phyloP scores from a whole-genome alignment of 2,329 filamentous ascomycete genomes.

The Akanthomyces uredinophilus region DNA sequence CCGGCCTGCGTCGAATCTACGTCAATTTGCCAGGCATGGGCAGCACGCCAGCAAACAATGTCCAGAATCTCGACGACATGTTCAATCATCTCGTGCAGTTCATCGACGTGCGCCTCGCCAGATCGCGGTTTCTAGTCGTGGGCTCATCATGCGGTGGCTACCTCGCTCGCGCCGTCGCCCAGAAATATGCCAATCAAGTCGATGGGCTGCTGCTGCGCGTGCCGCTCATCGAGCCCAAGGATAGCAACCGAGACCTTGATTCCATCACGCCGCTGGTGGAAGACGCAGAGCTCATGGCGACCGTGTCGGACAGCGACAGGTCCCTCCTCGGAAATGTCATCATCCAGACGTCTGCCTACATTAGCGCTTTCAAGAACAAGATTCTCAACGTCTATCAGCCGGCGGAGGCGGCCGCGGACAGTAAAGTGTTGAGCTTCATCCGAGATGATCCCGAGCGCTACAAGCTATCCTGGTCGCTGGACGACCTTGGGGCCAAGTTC shows the following conservation, averaged over 20 bases:
- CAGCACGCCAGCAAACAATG: conserved; percentile 8
- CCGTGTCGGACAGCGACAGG: conserved; percentile 4
- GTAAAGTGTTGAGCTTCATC: conserved; percentile 1
- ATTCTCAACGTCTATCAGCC: conserved; percentile 3
- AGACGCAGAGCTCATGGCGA: conserved; percentile 11
- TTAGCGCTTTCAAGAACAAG: conserved; percentile 10
- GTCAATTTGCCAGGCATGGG: conserved; percentile 17
- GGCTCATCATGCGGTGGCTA: conserved; percentile 17
- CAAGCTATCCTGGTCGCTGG: conserved; percentile 6
- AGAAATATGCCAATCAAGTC: conserved; percentile 11
- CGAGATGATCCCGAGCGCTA: conserved; percentile 14
- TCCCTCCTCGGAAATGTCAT: conserved; percentile 12
- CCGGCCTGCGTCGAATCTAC: conserved; percentile 15
- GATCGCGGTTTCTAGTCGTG: conserved; percentile 10
- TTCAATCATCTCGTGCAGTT: conserved; percentile 8
- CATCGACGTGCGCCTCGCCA: conserved; percentile 10
- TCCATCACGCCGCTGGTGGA: conserved; percentile 7
- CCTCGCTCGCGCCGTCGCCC: conserved; percentile 15
- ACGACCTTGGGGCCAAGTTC: neutral
- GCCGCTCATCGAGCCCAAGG: conserved; percentile 15
- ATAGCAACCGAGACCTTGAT: conserved; percentile 14
- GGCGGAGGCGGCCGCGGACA: conserved; percentile 1
- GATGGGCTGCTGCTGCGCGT: conserved; percentile 16
- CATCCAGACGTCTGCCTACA: conserved; percentile 14
- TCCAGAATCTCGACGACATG: conserved; percentile 12